Evolutionary conservation across 257 asterid genomes (phyloP).

Genomic region (Solanum paucissectum): DNA sequence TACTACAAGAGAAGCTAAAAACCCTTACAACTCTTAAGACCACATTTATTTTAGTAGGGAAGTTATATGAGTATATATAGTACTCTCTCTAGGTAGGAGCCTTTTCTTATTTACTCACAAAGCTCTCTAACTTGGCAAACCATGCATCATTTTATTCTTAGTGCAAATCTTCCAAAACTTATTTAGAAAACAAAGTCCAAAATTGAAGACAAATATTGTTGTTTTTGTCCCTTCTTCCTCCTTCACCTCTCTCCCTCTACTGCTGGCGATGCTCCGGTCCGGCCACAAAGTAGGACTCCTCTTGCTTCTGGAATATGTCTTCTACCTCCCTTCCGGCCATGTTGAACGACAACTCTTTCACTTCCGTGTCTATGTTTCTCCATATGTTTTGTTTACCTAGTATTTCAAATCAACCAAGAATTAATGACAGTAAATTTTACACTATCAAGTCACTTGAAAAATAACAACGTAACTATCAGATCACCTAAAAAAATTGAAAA

Average conservation of each 20-base stretch:
- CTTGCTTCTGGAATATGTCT: constrained; percentile 15
- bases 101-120: background rate
- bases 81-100: background rate
- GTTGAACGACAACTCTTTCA: constrained; percentile 15
- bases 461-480: background rate
- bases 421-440: background rate
- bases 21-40: no score
- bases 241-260: background rate
- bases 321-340: background rate
- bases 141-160: background rate
- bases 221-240: background rate
- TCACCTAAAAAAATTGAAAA: background rate
- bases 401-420: background rate
- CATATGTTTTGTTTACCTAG: constrained; percentile 27
- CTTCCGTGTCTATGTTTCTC: constrained; percentile 20
- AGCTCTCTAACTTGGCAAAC: background rate
- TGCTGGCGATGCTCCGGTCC: constrained; percentile 4
- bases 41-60: background rate
- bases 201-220: constrained; percentile 15
- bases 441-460: background rate
- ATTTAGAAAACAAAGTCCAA: constrained; percentile 17
- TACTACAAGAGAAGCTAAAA: no score
- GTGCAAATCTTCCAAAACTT: background rate
- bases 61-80: background rate
- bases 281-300: constrained; percentile 18